A percentile compares a stretch with the other conserved stretches of the same genome.
Conservation (phyloP, 305 asterid species). For the Solanum hybrid region DNA sequence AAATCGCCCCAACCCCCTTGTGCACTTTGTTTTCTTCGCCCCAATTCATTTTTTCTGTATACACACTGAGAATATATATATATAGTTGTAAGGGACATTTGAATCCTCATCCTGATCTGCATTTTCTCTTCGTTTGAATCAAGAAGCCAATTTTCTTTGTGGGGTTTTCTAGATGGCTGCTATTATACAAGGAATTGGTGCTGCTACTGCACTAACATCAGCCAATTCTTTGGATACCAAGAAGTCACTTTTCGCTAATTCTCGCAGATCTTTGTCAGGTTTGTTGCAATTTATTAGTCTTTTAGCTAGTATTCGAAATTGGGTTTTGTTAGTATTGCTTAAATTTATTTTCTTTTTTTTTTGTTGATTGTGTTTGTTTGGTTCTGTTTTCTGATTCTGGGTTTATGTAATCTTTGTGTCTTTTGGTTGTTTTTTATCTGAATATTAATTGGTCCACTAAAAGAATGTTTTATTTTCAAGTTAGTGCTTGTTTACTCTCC, state of each 20-base stretch:
- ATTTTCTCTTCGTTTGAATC: neutral
- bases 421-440: neutral
- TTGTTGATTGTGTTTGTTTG: neutral
- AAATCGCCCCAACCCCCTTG: neutral
- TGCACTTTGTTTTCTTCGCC: neutral
- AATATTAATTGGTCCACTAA: neutral
- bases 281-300: neutral
- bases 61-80: neutral
- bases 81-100: neutral
- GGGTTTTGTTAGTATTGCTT: neutral
- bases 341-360: neutral
- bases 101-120: neutral
- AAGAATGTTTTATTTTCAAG: neutral
- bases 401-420: neutral
- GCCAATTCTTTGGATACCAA: constrained; percentile 17
- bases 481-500: neutral
- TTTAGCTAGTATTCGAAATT: neutral
- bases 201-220: constrained; percentile 31
- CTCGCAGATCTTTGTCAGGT: constrained; percentile 37
- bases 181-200: constrained; percentile 37
- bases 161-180: constrained; percentile 20
- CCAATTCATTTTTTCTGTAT: neutral
- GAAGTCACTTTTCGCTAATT: constrained; percentile 13
- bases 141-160: neutral
- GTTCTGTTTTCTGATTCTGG: neutral